Evolutionary conservation across 345 rosid genomes (phyloP).

Genomic region (Pugionium cornutum): DNA sequence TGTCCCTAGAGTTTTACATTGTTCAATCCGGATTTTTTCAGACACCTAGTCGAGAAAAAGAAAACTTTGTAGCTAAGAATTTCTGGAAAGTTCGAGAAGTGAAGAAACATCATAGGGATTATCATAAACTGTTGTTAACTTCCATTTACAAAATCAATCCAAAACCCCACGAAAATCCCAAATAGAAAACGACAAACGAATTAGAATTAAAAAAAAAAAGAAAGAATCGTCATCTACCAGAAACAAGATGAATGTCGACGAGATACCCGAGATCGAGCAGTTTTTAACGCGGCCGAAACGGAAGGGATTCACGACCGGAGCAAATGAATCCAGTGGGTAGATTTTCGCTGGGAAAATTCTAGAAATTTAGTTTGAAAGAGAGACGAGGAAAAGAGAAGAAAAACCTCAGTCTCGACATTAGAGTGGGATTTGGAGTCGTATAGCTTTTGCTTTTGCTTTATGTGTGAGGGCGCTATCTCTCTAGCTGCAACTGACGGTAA

Average conservation of each 20-base stretch:
- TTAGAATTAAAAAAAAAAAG: slow-evolving; percentile 6
- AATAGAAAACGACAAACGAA: slow-evolving; percentile 34
- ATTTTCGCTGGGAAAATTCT: not conserved
- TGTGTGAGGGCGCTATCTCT: not conserved
- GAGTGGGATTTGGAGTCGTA: slow-evolving; percentile 14
- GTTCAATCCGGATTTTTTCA: slow-evolving; percentile 20
- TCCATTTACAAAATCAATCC: not conserved
- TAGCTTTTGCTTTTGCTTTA: slow-evolving; percentile 39
- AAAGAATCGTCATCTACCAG: slow-evolving; percentile 17
- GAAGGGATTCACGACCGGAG: slow-evolving; percentile 33
- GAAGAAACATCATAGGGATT: slow-evolving; percentile 29
- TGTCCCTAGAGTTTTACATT: not conserved
- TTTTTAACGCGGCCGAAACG: slow-evolving; percentile 25
- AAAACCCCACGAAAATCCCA: not conserved
- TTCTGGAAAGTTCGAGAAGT: not conserved
- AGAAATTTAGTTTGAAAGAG: slow-evolving; percentile 8
- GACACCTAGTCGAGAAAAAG: slow-evolving; percentile 1
- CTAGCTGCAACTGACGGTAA: slow-evolving; percentile 33
- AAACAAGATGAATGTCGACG: not conserved
- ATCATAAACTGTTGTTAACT: not conserved
- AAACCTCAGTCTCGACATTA: slow-evolving; percentile 25
- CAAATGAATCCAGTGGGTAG: not conserved
- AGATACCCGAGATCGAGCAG: slow-evolving; percentile 6
- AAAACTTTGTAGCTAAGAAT: not conserved
- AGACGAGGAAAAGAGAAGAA: not conserved